Percentiles rank a stretch among this genome's conserved stretches.
These are phyloP conservation scores for Syncephalis fuscata DNA, from an alignment of 371 early-diverging fungal species.

Conservation along the genomic window DNA sequence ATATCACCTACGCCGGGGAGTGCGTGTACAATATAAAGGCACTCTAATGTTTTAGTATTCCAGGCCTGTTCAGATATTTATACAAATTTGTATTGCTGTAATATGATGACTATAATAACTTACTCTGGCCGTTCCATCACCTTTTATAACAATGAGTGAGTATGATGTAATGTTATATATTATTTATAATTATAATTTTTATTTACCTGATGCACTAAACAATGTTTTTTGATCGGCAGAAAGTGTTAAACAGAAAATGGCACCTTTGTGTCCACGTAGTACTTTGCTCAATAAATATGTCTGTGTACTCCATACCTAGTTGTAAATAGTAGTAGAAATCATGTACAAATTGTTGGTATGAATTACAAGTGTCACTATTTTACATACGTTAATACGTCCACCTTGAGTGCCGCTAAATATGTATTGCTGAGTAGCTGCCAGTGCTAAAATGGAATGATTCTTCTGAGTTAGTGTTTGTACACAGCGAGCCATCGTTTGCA, in stretches of 20 bases:
- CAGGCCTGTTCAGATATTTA: constrained; percentile 24
- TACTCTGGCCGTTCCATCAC: constrained; percentile 52
- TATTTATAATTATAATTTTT: too few relatives aligned
- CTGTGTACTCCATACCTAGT: constrained; percentile 51
- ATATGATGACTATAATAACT: constrained; percentile 1
- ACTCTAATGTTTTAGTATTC: constrained; percentile 39
- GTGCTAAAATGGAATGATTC: constrained; percentile 46
- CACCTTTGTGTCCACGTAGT: constrained; percentile 48
- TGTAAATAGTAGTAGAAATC: not conserved
- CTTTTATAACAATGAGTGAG: constrained; percentile 10
- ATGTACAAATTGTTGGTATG: not conserved
- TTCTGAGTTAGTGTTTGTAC: constrained; percentile 41
- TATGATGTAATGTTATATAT: not conserved
- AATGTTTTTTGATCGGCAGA: constrained; percentile 31
- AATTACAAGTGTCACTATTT: too few relatives aligned
- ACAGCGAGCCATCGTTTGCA: constrained; percentile 11
- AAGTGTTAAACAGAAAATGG: constrained; percentile 41
- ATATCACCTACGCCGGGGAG: constrained; percentile 62
- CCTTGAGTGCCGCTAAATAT: constrained; percentile 60
- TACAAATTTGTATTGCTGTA: not conserved
- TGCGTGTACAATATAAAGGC: constrained; percentile 44
- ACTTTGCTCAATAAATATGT: constrained; percentile 36
- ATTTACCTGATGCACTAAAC: constrained; percentile 53
- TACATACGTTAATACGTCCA: constrained; percentile 31
- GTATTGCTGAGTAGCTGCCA: constrained; percentile 33